A percentile compares a stretch with the other conserved stretches of the same genome.
These are phyloP conservation scores for Candida pseudofarinosa DNA, from an alignment of 805 yeast species.

Conservation along the genomic window DNA sequence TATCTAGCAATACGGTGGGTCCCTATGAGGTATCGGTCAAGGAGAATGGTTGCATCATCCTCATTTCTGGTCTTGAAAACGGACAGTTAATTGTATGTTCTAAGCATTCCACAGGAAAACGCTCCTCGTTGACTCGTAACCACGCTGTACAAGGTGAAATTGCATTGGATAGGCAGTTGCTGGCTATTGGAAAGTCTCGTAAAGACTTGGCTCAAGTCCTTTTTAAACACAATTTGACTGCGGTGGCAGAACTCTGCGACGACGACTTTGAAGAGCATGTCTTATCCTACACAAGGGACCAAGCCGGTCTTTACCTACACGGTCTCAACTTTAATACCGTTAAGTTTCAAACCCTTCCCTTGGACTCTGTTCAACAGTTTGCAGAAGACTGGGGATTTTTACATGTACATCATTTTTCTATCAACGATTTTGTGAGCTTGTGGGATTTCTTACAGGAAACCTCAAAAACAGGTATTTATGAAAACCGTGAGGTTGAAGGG, in stretches of 20 bases:
- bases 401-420: conserved; percentile 44
- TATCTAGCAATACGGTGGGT: conserved; percentile 52
- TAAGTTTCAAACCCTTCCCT: conserved; percentile 59
- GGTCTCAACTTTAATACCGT: conserved; percentile 75
- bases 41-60: conserved; percentile 91
- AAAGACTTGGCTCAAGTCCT: conserved; percentile 55
- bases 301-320: conserved; percentile 83
- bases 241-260: conserved; percentile 90
- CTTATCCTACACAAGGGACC: conserved; percentile 59
- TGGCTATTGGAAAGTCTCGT: conserved; percentile 30
- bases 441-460: conserved; percentile 51
- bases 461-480: conserved; percentile 64
- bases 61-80: conserved; percentile 70
- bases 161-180: conserved; percentile 54
- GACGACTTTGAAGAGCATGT: conserved; percentile 94
- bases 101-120: conserved; percentile 79
- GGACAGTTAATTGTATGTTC: conserved; percentile 85
- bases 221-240: conserved; percentile 57
- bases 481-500: conserved; percentile 80
- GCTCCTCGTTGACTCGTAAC: conserved; percentile 49
- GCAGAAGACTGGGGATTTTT: conserved; percentile 70
- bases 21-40: conserved; percentile 81
- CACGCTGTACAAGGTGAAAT: conserved; percentile 74
- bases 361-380: conserved; percentile 56
- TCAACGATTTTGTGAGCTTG: conserved; percentile 38